Evolutionary conservation across 148 eudicot species (phyloP).

Genomic region (Linanthus parryae): DNA sequence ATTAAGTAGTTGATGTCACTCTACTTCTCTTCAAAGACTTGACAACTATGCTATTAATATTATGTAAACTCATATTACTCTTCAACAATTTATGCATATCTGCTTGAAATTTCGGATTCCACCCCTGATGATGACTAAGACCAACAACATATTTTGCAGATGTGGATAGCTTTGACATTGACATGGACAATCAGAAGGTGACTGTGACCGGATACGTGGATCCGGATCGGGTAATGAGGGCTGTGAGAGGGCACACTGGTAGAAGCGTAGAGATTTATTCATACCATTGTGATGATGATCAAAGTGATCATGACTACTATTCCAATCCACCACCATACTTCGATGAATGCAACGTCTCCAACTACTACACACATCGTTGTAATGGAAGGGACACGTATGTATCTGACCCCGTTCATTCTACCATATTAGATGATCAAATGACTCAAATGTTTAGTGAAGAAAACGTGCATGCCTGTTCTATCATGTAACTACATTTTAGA

Average conservation of each 20-base stretch:
- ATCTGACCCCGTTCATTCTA: slow-evolving; percentile 18
- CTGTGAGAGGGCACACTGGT: slow-evolving; percentile 35
- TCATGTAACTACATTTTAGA: no score
- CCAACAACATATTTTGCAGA: slow-evolving; percentile 23
- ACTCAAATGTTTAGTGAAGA: slow-evolving; percentile 28
- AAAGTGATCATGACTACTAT: slow-evolving; percentile 29
- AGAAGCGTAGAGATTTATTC: slow-evolving; percentile 41
- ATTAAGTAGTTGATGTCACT: no score
- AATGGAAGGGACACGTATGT: slow-evolving; percentile 35
- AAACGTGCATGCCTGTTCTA: slow-evolving; percentile 33
- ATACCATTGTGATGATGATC: slow-evolving; percentile 28
- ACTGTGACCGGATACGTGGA: slow-evolving; percentile 35
- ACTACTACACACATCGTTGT: slow-evolving; percentile 38
- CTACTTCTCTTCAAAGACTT: no score
- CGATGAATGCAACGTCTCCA: slow-evolving; percentile 29
- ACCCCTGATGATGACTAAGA: no score
- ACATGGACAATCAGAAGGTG: slow-evolving; percentile 47
- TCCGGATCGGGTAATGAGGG: slow-evolving; percentile 29
- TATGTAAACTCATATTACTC: not conserved
- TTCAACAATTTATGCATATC: no score
- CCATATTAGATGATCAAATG: slow-evolving; percentile 18
- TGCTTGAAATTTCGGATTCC: no score
- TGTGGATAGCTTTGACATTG: slow-evolving; percentile 38
- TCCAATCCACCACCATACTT: slow-evolving; percentile 29
- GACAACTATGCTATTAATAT: no score